phyloP scores from a whole-genome alignment of 2,329 filamentous ascomycete genomes.

The Penicillium sp. region DNA sequence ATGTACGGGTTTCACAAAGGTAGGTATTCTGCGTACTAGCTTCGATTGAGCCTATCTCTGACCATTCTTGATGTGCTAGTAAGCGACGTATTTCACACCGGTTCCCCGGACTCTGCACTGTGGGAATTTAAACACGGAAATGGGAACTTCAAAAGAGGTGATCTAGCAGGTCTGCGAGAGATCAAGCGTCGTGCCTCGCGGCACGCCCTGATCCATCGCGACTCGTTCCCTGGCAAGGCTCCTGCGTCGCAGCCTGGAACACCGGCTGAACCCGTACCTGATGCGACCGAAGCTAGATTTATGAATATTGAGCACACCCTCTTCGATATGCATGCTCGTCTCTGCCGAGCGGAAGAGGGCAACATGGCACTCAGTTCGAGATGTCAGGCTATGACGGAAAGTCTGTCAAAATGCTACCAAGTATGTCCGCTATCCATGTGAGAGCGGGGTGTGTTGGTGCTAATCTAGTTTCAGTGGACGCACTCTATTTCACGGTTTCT shows the following conservation, averaged over 20 bases:
- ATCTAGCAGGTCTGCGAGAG: slow-evolving; percentile 84
- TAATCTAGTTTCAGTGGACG: slow-evolving; percentile 60
- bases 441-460: slow-evolving; percentile 4
- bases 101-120: slow-evolving; percentile 84
- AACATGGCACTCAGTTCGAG: slow-evolving; percentile 75
- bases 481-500: slow-evolving; percentile 78
- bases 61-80: slow-evolving; percentile 55
- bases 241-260: slow-evolving; percentile 75
- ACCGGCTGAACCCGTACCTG: slow-evolving; percentile 78
- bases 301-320: slow-evolving; percentile 75
- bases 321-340: slow-evolving; percentile 73
- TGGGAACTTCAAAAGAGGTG: slow-evolving; percentile 93
- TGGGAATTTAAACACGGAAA: slow-evolving; percentile 99
- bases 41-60: slow-evolving; percentile 9
- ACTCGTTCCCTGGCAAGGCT: slow-evolving; percentile 78
- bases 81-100: slow-evolving; percentile 96
- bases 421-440: slow-evolving; percentile 41
- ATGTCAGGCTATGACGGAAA: slow-evolving; percentile 79
- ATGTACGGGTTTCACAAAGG: slow-evolving; percentile 99
- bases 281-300: slow-evolving; percentile 74
- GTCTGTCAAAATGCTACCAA: slow-evolving; percentile 69
- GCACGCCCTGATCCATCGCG: slow-evolving; percentile 88
- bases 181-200: slow-evolving; percentile 94
- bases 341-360: slow-evolving; percentile 80
- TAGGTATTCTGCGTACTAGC: slow-evolving; percentile 40